Evolutionary conservation across 345 rosid species (phyloP), one percentile per base, ranked within the genome.

Genomic region (Syzygium grande): DNA sequence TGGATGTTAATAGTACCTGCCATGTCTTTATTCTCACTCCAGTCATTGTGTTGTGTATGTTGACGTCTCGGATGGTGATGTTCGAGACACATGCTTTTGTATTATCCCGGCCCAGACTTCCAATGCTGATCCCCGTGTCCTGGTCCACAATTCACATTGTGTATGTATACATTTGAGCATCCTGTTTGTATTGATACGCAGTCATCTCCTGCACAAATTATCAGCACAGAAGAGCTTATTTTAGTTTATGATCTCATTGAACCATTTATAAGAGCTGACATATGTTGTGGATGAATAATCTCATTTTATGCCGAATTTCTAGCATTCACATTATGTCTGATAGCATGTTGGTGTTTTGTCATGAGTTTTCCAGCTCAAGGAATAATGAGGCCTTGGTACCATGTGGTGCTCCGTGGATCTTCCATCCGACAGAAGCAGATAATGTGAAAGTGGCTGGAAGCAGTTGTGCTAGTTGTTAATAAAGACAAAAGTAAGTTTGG

Each of bases 71-170:
- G 43, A 98, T 92, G 5, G 98, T 98, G 91, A 98, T 94, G 90
- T 96, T 96, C 10, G 99, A 95, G 87, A 98, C 99, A 87, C 99
- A 96, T n/a, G 99, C 98, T 91, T 95, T 96, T 61, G 94, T 94
- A 84, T 93, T 91, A 87, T 93, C 94, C 90, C 87, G 95, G 88
- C 99, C 99, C 80, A 98, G 95, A 83, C 99, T 93, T 85, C 99
- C 99, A 7, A 98, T 98, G 93, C 97, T 96, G 89, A 98, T 98
- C 58, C 99, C 99, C 99, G 87, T 98, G 99, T 34, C 99, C 99
- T 25, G 99, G 99, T 78, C 99, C 99, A 89, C 99, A 97, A 85
- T 96, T 94, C 87, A 97, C 95, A 55, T 94, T 93, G 92, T 94
- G 98, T 86, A 98, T 84, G 88, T 94, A 94, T 87, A 98, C 95